Evolutionary conservation across 208 protist genomes (phyloP).

Genomic region (Crithidia brevicula): DNA sequence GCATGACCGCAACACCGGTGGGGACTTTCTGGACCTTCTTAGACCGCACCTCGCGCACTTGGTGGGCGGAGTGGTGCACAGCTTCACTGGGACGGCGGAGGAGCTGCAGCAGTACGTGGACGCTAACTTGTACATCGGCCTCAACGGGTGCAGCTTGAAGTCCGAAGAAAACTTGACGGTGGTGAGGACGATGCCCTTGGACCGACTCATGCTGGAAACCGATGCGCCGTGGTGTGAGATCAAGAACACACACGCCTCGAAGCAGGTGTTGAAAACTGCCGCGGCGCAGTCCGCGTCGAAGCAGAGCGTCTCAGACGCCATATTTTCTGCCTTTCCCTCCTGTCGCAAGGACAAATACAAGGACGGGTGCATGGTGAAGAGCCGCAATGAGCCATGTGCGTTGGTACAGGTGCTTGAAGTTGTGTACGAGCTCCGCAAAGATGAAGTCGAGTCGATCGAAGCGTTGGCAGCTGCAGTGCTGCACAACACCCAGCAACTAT

Average conservation of each 20-base stretch:
- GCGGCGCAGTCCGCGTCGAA: conserved; percentile 9
- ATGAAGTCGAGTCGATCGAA: conserved; percentile 49
- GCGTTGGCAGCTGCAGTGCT: conserved; percentile 49
- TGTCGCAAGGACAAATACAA: conserved; percentile 78
- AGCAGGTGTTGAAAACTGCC: conserved; percentile 31
- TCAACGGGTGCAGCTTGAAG: conserved; percentile 96
- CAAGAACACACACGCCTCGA: conserved; percentile 88
- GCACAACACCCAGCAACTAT: conserved; percentile 59
- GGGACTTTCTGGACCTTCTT: conserved; percentile 86
- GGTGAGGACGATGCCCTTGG: conserved; percentile 77
- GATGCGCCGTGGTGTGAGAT: conserved; percentile 96
- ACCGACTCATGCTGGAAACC: conserved; percentile 95
- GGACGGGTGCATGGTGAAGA: conserved; percentile 64
- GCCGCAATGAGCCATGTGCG: conserved; percentile 74
- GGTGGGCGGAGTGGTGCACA: conserved; percentile 93
- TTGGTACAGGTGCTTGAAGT: conserved; percentile 69
- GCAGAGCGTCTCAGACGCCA: conserved; percentile 38
- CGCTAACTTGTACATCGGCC: conserved; percentile 92
- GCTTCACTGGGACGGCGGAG: conserved; percentile 90
- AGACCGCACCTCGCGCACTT: conserved; percentile 47
- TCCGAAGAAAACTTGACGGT: conserved; percentile 90
- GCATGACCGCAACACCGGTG: conserved; percentile 90
- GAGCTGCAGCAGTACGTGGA: conserved; percentile 83
- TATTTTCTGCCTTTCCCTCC: conserved; percentile 45
- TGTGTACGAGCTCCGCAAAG: conserved; percentile 63